These are phyloP conservation scores for Phlyctochytrium arcticum DNA, from an alignment of 192 early-diverging fungal genomes.

Conservation along the genomic window DNA sequence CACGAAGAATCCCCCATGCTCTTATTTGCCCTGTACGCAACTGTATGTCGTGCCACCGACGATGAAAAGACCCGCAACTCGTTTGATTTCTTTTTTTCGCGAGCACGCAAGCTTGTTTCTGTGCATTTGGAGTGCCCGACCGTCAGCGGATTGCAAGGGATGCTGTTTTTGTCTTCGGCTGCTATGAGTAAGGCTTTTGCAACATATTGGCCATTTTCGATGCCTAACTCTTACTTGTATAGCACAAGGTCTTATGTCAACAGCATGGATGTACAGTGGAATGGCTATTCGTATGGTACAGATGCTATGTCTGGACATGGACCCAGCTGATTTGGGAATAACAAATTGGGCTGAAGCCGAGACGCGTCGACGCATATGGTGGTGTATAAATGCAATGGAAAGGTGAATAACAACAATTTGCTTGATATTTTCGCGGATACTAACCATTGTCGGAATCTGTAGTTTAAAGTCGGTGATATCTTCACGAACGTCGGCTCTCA, in stretches of 20 bases:
- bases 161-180: background rate
- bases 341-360: constrained; percentile 19
- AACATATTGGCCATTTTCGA: background rate
- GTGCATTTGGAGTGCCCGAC: constrained; percentile 19
- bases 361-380: constrained; percentile 16
- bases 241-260: constrained; percentile 11
- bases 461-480: too few relatives aligned
- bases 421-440: too few relatives aligned
- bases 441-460: too few relatives aligned
- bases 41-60: background rate
- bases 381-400: constrained; percentile 13
- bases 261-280: constrained; percentile 16
- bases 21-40: constrained; percentile 18
- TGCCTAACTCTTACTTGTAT: background rate
- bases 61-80: background rate
- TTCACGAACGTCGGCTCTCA: too few relatives aligned
- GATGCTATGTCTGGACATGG: constrained; percentile 9
- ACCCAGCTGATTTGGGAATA: constrained; percentile 16
- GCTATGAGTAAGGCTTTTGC: background rate
- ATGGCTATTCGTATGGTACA: constrained; percentile 25
- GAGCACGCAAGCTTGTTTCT: constrained; percentile 13
- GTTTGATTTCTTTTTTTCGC: constrained; percentile 2
- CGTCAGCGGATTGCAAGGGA: constrained; percentile 15
- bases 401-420: too few relatives aligned
- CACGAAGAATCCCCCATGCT: constrained; percentile 25